Base-by-base conservation (phyloP, 2,329 filamentous ascomycete species). In the Penicillium hordei region DNA sequence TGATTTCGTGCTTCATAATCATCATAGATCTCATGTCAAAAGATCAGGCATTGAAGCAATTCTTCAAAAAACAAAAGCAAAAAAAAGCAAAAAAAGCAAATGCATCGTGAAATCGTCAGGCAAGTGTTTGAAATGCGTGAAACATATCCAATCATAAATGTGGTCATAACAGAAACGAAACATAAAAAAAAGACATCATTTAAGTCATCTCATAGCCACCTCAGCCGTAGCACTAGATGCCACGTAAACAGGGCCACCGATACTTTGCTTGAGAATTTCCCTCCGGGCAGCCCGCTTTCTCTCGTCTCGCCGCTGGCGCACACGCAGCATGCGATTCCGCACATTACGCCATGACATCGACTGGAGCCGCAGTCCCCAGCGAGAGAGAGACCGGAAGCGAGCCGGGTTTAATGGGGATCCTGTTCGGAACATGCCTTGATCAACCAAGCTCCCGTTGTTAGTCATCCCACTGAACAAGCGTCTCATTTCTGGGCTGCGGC, bases 221-320 rank as follows among this genome's bases (percentile, higher is more conserved):
- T 58, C 60, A 51, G 61, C 60, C 19, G 59, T 63, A 54, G 70
- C 66, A 52, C 72, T 70, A 8, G 72, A 74, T 57, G 72, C 69
- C 23, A 75, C 69, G 44, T 76, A 60, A 13, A 77, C 75, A 55
- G 75, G 72, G 17, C 71, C 70, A 1, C 81, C 80, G 65, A 87
- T 87, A 55, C 78, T 83, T 55, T 78, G 77, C 61, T 83, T 79
- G 50, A 87, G 72, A 57, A 74, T 78, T 60, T 82, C 77, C 59
- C 84, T 75, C 58, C 81, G 73, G 61, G 78, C 81, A 68, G 86
- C 82, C 51, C 78, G 76, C 60, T 74, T 78, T 53, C 75, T 71
- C 57, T 82, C 77, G 49, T 78, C 76, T 48, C 76, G 75, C 51
- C 69, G 68, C 61, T 75, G 73, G 58, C 74, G 72, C n/a, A 72